These are phyloP conservation scores for Sordaria brevicollis DNA, from an alignment of 495 filamentous ascomycete species.

Conservation along the genomic window DNA sequence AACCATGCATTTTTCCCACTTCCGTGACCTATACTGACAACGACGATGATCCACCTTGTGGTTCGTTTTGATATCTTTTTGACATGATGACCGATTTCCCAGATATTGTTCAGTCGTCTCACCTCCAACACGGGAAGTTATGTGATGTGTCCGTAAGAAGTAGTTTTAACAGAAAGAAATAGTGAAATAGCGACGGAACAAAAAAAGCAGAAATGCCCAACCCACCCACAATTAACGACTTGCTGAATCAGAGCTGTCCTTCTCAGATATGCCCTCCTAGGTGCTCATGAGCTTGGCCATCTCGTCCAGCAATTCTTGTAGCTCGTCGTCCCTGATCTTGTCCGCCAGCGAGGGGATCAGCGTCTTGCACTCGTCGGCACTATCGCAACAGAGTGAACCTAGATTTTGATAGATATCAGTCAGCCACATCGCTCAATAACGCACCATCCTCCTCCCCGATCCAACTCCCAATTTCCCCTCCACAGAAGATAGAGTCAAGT, in stretches of 20 bases:
- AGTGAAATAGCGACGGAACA: not conserved
- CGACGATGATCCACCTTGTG: not conserved
- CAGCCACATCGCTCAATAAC: not conserved
- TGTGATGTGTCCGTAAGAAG: not conserved
- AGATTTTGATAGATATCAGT: not conserved
- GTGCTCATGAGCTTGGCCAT: constrained; percentile 57
- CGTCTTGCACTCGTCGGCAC: constrained; percentile 89
- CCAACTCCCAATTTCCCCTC: not conserved
- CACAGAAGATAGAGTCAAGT: too few species aligned
- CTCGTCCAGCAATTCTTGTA: constrained; percentile 83
- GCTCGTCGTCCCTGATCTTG: constrained; percentile 78
- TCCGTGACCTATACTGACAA: not conserved
- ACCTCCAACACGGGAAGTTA: not conserved
- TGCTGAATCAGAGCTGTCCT: not conserved
- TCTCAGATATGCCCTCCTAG: not conserved
- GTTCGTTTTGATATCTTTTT: not conserved
- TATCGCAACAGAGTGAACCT: constrained; percentile 88
- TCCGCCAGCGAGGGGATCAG: constrained; percentile 81
- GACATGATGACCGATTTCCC: not conserved
- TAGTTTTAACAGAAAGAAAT: not conserved
- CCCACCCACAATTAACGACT: not conserved
- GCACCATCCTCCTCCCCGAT: not conserved
- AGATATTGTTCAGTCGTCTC: not conserved
- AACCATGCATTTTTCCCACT: not conserved
- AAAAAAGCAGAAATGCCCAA: not conserved